Evolutionary conservation across 768 basidiomycete species (phyloP).

Genomic region (Sutorius australiensis): DNA sequence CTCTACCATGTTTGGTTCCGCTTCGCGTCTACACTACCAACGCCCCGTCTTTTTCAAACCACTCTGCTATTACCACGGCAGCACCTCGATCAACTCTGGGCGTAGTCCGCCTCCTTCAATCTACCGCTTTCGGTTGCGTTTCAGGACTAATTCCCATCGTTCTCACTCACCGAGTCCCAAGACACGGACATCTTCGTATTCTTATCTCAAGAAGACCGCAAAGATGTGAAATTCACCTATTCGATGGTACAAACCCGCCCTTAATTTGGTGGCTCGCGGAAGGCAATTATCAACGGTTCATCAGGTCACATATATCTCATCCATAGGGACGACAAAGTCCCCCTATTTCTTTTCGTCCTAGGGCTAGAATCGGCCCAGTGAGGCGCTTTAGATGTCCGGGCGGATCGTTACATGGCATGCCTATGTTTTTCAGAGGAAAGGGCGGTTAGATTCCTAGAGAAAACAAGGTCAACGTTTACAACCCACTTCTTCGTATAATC

Average conservation of each 20-base stretch:
- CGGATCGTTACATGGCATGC: constrained; percentile 18
- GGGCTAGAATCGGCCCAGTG: constrained; percentile 10
- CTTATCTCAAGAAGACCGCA: constrained; percentile 5
- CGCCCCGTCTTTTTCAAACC: neutral
- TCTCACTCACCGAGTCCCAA: constrained; percentile 5
- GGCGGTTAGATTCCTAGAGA: constrained; percentile 3
- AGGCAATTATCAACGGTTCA: constrained; percentile 1
- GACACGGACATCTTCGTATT: neutral
- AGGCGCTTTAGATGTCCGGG: neutral
- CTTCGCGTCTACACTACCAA: no score
- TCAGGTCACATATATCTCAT: constrained; percentile 3
- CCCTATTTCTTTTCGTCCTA: neutral
- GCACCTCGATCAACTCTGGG: constrained; percentile 1
- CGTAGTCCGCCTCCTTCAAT: constrained; percentile 13
- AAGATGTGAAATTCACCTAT: constrained; percentile 4
- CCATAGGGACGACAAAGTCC: neutral
- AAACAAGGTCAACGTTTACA: neutral
- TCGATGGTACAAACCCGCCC: neutral
- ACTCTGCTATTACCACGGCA: neutral
- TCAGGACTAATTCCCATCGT: constrained; percentile 4
- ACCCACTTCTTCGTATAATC: constrained; percentile 82
- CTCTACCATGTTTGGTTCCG: neutral
- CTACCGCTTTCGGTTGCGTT: constrained; percentile 17
- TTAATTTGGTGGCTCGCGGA: constrained; percentile 4
- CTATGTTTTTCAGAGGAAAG: constrained; percentile 5